Base-by-base conservation (phyloP, 2,329 filamentous ascomycete genomes). In the Lachnum nothofagi region DNA sequence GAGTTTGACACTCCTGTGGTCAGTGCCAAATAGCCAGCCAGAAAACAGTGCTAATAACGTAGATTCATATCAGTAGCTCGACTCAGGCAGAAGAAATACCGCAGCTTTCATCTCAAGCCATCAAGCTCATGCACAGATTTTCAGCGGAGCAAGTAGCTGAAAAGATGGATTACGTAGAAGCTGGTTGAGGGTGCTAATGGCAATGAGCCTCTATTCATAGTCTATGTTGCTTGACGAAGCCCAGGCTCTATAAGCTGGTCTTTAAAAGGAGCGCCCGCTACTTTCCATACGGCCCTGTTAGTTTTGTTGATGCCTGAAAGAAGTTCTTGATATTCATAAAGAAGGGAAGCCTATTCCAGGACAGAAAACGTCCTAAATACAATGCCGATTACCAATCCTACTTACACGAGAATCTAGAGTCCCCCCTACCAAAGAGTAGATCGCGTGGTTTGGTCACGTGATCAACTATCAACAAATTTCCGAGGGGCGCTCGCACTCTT, bases 1-100 rank as follows among this genome's bases (percentile, higher is more conserved):
- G 86, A 90, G 49, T 88, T 90, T 64, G 87, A 91, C 58, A 86
- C 88, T 6, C 87, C 87, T 0, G 87, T 91, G 62, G 86, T 91
- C 47, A 3, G 62, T 59, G 17, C 38, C 24, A 17, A 17, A 17
- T 42, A 22, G 25, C 17, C 3, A 34, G 17, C 7, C 2, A 41
- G 12, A 38, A 14, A 9, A 14, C n/a, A 16, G 9, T 45, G 33
- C 42, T 46, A 46, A 23, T 39, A 2, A 27, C 7, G 8, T 22
- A 79, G 76, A 72, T 80, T 46, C 77, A 79, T 62, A 64, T 91
- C 52, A 82, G 81, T 69, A 83, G 79, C 57, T 69, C 70, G 9
- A 68, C 67, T 6, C 66, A 72, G 1, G 70, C 70, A 9, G 71
- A 75, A 44, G 80, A 80, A 55, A 67, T 75, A 20, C 74, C 79